Conservation (phyloP, 2,329 filamentous ascomycete genomes). For the Colletotrichum lupini region DNA sequence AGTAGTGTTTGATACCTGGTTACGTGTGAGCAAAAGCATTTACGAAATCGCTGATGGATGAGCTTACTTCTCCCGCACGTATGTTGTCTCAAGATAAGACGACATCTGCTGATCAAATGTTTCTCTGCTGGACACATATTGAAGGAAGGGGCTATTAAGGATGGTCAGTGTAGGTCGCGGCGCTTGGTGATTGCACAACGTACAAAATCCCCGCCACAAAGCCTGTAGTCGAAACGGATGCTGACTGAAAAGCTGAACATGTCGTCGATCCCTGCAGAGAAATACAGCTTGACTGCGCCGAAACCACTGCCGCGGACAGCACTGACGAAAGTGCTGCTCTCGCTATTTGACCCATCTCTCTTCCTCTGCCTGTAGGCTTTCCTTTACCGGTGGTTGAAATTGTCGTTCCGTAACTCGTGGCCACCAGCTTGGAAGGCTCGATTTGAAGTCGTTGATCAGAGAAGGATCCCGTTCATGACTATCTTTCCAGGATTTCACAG, state of each 20-base stretch:
- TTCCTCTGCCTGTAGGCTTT: neutral
- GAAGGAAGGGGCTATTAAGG: slow-evolving; percentile 79
- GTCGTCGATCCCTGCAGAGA: slow-evolving; percentile 75
- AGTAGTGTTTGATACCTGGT: slow-evolving; percentile 82
- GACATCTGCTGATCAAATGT: slow-evolving; percentile 83
- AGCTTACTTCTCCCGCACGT: slow-evolving; percentile 81
- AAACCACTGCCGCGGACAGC: slow-evolving; percentile 48
- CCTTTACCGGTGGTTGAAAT: neutral
- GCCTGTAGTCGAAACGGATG: slow-evolving; percentile 76
- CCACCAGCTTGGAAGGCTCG: slow-evolving; percentile 3
- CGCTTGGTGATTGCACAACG: slow-evolving; percentile 43
- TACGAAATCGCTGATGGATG: too few species aligned
- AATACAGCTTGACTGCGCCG: slow-evolving; percentile 60
- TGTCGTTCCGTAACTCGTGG: neutral
- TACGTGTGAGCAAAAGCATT: neutral
- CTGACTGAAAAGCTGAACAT: slow-evolving; percentile 78
- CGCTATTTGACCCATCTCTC: slow-evolving; percentile 3
- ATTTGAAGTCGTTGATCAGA: slow-evolving; percentile 8
- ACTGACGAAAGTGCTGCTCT: slow-evolving; percentile 38
- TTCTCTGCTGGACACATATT: slow-evolving; percentile 78
- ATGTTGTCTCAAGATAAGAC: slow-evolving; percentile 79
- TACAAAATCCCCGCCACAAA: slow-evolving; percentile 73
- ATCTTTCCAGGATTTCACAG: slow-evolving; percentile 6
- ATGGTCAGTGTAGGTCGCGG: slow-evolving; percentile 33
- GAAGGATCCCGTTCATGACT: slow-evolving; percentile 26